These are phyloP conservation scores for Saccharomycopsis olivae DNA, from an alignment of 805 yeast genomes.

Conservation along the genomic window DNA sequence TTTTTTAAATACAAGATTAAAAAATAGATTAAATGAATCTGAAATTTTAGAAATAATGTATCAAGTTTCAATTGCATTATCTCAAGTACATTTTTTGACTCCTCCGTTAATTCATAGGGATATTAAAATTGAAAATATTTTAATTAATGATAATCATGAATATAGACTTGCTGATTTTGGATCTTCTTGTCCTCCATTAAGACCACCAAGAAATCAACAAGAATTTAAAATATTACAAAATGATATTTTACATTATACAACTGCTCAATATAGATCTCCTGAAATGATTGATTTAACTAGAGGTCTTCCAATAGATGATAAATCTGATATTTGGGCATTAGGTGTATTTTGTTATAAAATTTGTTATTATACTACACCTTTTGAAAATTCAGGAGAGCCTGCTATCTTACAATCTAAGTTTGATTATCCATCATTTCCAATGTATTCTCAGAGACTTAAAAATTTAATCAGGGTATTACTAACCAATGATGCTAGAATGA, in stretches of 20 bases:
- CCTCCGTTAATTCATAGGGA: slow-evolving; percentile 77
- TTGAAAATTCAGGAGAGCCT: slow-evolving; percentile 72
- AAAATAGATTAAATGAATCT: slow-evolving; percentile 52
- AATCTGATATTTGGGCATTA: slow-evolving; percentile 93
- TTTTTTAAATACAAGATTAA: slow-evolving; percentile 65
- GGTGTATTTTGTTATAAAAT: slow-evolving; percentile 87
- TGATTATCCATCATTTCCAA: slow-evolving; percentile 62
- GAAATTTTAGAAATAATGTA: slow-evolving; percentile 62
- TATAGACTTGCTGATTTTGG: slow-evolving; percentile 94
- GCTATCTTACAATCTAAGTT: slow-evolving; percentile 81
- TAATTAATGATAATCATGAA: slow-evolving; percentile 56
- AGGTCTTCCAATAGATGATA: slow-evolving; percentile 79
- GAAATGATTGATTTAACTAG: slow-evolving; percentile 89
- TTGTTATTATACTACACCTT: slow-evolving; percentile 90
- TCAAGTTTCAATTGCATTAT: slow-evolving; percentile 63
- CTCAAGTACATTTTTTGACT: slow-evolving; percentile 61
- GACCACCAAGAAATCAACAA: slow-evolving; percentile 66
- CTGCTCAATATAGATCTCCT: slow-evolving; percentile 92
- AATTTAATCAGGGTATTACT: slow-evolving; percentile 69
- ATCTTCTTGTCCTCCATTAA: slow-evolving; percentile 59
- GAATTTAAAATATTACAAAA: slow-evolving; percentile 71
- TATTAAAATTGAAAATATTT: slow-evolving; percentile 87
- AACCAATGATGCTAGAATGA: slow-evolving; percentile 66
- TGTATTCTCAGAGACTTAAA: slow-evolving; percentile 59
- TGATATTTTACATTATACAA: slow-evolving; percentile 82